Conservation (phyloP, 2,329 filamentous ascomycete genomes). For the Coleophoma cylindrospora region DNA sequence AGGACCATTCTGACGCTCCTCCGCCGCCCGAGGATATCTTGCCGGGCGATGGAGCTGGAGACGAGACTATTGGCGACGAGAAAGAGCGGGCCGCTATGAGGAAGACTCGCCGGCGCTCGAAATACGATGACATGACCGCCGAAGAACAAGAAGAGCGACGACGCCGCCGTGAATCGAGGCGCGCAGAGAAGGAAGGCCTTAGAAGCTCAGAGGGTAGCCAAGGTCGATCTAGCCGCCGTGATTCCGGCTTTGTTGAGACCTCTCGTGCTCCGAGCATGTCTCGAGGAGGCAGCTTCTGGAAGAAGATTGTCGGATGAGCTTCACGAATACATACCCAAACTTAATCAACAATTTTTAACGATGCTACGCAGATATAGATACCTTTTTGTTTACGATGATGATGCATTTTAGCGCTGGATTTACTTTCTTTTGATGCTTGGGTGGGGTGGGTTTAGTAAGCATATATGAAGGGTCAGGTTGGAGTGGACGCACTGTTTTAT, state of each 20-base stretch:
- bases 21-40: slow-evolving; percentile 42
- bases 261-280: slow-evolving; percentile 59
- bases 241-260: slow-evolving; percentile 26
- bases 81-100: slow-evolving; percentile 17
- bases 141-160: slow-evolving; percentile 22
- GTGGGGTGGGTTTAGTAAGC: no score
- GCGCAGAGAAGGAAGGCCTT: slow-evolving; percentile 17
- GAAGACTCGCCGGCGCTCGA: slow-evolving; percentile 21
- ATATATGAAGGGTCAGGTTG: no score
- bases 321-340: neutral
- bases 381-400: no score
- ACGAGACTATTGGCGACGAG: slow-evolving; percentile 20
- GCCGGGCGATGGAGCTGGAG: slow-evolving; percentile 19
- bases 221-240: slow-evolving; percentile 19
- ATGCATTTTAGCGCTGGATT: no score
- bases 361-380: no score
- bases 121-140: slow-evolving; percentile 15
- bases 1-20: slow-evolving; percentile 57
- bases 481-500: no score
- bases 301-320: slow-evolving; percentile 20
- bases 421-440: no score
- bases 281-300: slow-evolving; percentile 56
- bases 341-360: no score
- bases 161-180: slow-evolving; percentile 20
- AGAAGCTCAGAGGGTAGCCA: slow-evolving; percentile 27